Evolutionary conservation across 2,329 filamentous ascomycete species (phyloP), one percentile per base, ranked within the genome.

Genomic region (Venturia effusa): DNA sequence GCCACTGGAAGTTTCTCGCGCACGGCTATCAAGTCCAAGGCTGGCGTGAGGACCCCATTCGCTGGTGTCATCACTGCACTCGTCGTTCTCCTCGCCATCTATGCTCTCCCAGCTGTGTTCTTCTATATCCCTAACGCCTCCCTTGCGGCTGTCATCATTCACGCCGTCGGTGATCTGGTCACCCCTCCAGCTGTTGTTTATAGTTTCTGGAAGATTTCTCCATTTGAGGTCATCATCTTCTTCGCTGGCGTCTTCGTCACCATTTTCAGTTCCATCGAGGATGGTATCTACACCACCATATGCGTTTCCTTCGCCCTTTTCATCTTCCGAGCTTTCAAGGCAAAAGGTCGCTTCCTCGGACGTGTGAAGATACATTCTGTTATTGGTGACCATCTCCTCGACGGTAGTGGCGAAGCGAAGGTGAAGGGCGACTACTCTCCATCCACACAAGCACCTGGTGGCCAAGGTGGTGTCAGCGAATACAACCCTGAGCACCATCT

Each of bases 11-110:
- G 94, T 2, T 97, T 97, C 80, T 96, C 90, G 41, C 87, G 94
- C 66, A 97, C 94, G 34, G 93, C 94, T 62, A 97, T 97, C 77
- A 96, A 97, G 76, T 94, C 93, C 4, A 97, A 97, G 76, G 92
- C 94, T 61, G 94, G 94, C 71, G 93, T 97, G 4, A 86, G 91
- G 30, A 97, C 92, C 0, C 93, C 93, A 0, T 86, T 96, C 64
- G 92, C 90, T 19, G 93, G 94, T 76, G 83, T 96, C 51, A 89
- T 97, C 67, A 97, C 92, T 8, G 92, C 89, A 0, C 63, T 89
- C 17, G 83, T 97, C 17, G 93, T 97, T 4, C 82, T 97, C 0
- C 79, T 97, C 10, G 92, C 94, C 41, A 90, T 96, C 67, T 97
- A 97, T 71, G 89, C 90, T 13, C 79, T 97, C 60, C 88, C 93